Base-by-base conservation (phyloP, 768 basidiomycete species). In the Sarcodon sp. region DNA sequence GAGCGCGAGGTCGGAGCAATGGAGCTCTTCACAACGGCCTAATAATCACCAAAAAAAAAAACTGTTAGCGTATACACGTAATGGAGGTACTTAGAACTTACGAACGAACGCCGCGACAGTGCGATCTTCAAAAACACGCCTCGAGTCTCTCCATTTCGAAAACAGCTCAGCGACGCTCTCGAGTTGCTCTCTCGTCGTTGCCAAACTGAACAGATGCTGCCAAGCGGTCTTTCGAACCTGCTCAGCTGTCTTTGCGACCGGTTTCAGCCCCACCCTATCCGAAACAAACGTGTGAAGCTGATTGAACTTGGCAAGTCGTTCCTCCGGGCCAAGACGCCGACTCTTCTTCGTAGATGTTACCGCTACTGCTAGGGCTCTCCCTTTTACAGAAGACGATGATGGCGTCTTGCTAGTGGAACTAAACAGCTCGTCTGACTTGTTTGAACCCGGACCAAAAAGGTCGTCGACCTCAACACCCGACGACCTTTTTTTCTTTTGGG, bases 1-100 rank as follows among this genome's bases (percentile, higher is more conserved):
- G 10, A 86, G 64, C 3, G 80, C 79, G 35, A 83, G 69, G 21
- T 63, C 54, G 3, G 77, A 75, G 49, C 75, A 76, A 11, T 62
- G 57, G 1, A 83, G 69, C 54, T 80, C 71, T 50, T 72, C 66
- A 47, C 80, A 84, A 7, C 83, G 81, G 18, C 74, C 82, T 86
- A 45, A 4, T 34, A 33, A n/a, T 6, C 3, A 9, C 13, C 12
- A 35, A 35, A 36, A 15, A 33, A 37, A 16, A 13, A 27, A 7
- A 16, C 10, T 15, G 39, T 9, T 18, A 18, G 16, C 7, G n/a
- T 8, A 45, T 4, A 39, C 6, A 41, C n/a, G 21, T 27, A 3
- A 21, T 2, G 27, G 51, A 44, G 47, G 7, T n/a, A 27, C 1
- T 38, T 37, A 21, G 8, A 3, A 75, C 79, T 60, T 59, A 82